Evolutionary conservation across 192 early-diverging fungal species (phyloP), one percentile per base, ranked within the genome.

Genomic region (Oehlia diaphana): DNA sequence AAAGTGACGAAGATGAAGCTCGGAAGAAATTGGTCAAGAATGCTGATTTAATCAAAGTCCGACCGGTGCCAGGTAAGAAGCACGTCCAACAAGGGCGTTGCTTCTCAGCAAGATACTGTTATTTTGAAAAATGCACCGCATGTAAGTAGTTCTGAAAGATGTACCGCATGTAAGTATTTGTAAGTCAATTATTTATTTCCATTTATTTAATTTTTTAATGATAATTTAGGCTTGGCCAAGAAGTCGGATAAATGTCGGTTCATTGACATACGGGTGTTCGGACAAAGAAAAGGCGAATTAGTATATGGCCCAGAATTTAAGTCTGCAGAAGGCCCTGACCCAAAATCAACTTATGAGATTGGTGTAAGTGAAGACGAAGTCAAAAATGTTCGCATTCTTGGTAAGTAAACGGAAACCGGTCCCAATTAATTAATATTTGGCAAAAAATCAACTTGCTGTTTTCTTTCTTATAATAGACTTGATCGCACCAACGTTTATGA

Each of bases 401-500:
- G 65, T 33, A 35, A 67, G 53, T 58, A 67, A 31, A 19, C 31
- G 5, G 44, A 2, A 1, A 47, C 10, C 0, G 44, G 44, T 47
- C 44, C 13, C 64, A 28, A 66, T 66, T 31, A 14, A 31, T 31
- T 31, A 66, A 37, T 66, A 66, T 66, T 16, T 13, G 13, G 33
- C 10, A 33, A 33, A 67, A 31, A 16, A 19, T 67, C 16, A 21
- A 65, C 64, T 8, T 65, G n/a, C 3, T 28, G 19, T 10, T 42
- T 70, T 42, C 19, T 44, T 37, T 70, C 9, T 50, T 31, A 31
- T 19, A 23, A 49, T 72, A 72, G 71, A 50, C 33, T 39, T 70
- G 68, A 70, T 70, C 4, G 71, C 71, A 50, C 47, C 71, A 26
- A 50, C 71, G 19, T 72, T 50, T 13, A 72, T 26, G 13, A 72